Evolutionary conservation across 1,284 basidiomycete genomes (phyloP), one percentile per base, ranked within the genome.

Genomic region (Chalciporus sp.): DNA sequence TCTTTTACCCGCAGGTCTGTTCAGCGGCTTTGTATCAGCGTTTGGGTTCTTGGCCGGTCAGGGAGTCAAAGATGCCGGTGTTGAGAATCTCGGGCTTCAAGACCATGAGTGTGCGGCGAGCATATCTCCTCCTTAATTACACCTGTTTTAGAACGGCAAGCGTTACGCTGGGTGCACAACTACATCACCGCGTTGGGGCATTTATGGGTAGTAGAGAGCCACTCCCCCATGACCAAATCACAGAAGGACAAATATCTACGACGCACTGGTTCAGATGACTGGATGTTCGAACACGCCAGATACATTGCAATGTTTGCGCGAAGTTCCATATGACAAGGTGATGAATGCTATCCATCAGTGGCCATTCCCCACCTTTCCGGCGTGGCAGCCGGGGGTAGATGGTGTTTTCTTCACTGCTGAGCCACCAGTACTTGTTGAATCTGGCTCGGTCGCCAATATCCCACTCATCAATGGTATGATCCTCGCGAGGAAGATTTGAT

Each of bases 81-180:
- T 81, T 1, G 76, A 78, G 2, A 85, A 85, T 60, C 63, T 82
- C 1, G 84, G 84, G 4, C 65, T 84, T 3, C 75, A 74, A 49
- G 80, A 83, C 58, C 80, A 81, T 82, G 57, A 60, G 79, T 70
- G n/a, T n/a, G n/a, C 3, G 42, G 9, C 10, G 11, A 11, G 8
- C 14, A 12, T 27, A 33, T n/a, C n/a, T n/a, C 6, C 2, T 16
- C n/a, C 26, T 5, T 11, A 11, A 6, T 7, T 35, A 39, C 31
- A 7, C n/a, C 40, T 31, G 19, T n/a, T 14, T 29, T 49, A 76
- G 74, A 76, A 58, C 64, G 67, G 14, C 54, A 72, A 2, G 80
- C 77, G 0, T 62, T 84, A 7, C 53, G 69, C 49, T 82, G 80
- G 81, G 68, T 83, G 0, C 75, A 80, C 37, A 56, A 72, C 31